phyloP scores from a whole-genome alignment of 2,329 filamentous ascomycete genomes.

The Calonectria honghensis region DNA sequence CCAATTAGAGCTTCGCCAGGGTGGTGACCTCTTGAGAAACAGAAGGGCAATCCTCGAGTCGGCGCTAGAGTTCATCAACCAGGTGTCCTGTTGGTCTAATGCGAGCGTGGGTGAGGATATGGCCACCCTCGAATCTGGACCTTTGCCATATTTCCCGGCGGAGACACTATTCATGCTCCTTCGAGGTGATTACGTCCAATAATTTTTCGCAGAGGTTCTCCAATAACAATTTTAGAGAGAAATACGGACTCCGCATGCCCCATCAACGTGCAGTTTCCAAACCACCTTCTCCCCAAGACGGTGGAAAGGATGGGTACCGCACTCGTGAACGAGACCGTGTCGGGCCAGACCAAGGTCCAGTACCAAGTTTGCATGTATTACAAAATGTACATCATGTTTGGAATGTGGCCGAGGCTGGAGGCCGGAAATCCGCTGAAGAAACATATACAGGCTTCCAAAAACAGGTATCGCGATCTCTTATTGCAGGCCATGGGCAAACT shows the following conservation, averaged over 20 bases:
- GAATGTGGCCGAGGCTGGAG: slow-evolving; percentile 8
- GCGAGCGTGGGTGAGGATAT: not conserved
- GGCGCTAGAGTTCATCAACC: slow-evolving; percentile 28
- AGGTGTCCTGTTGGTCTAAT: slow-evolving; percentile 19
- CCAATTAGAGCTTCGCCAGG: slow-evolving; percentile 26
- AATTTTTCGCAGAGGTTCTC: not conserved
- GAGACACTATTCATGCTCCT: slow-evolving; percentile 24
- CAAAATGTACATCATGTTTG: slow-evolving; percentile 27
- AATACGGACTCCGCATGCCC: not conserved
- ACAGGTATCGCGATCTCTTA: slow-evolving; percentile 22
- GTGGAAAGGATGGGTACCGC: slow-evolving; percentile 27
- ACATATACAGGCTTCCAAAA: slow-evolving; percentile 20
- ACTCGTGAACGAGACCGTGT: slow-evolving; percentile 12
- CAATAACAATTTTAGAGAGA: not conserved
- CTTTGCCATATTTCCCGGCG: slow-evolving; percentile 20
- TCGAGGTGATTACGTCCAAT: not conserved
- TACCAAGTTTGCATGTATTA: slow-evolving; percentile 26
- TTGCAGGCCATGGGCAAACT: slow-evolving; percentile 9
- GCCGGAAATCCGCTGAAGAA: not conserved
- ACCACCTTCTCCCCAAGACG: slow-evolving; percentile 23
- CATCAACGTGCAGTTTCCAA: slow-evolving; percentile 25
- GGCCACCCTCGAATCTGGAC: not conserved
- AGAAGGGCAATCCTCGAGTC: slow-evolving; percentile 26
- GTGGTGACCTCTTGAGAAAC: slow-evolving; percentile 11
- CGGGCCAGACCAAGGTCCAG: slow-evolving; percentile 21